A percentile compares a stretch with the other conserved stretches of the same genome.
Conservation (phyloP, 2,329 filamentous ascomycete species). For the Fusarium nematophilum region DNA sequence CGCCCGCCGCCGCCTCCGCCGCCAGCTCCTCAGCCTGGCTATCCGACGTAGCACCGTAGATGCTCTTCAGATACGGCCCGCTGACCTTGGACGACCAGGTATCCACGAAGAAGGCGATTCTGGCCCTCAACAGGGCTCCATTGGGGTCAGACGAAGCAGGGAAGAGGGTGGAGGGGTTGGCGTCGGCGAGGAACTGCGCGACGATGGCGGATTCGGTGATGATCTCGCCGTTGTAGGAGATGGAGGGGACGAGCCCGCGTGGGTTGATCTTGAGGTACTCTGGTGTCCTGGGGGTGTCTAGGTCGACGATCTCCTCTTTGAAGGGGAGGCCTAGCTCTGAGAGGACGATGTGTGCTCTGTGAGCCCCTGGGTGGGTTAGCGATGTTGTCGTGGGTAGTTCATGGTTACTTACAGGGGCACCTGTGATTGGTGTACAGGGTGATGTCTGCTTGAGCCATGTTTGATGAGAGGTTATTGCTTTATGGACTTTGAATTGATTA, state of each 20-base stretch:
- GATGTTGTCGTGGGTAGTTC: not conserved
- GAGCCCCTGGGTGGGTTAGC: slow-evolving; percentile 62
- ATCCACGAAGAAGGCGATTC: slow-evolving; percentile 78
- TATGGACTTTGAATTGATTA: too few species aligned
- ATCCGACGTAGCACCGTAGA: slow-evolving; percentile 58
- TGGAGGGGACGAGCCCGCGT: slow-evolving; percentile 78
- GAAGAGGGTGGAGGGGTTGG: slow-evolving; percentile 74
- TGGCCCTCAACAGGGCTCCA: slow-evolving; percentile 71
- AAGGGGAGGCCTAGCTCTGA: slow-evolving; percentile 73
- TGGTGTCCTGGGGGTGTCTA: slow-evolving; percentile 73
- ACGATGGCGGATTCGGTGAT: slow-evolving; percentile 80
- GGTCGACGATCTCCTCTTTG: slow-evolving; percentile 79
- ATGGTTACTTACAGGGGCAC: slow-evolving; percentile 67
- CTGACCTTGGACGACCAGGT: slow-evolving; percentile 73
- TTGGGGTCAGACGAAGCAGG: slow-evolving; percentile 64
- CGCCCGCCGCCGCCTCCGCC: slow-evolving; percentile 63
- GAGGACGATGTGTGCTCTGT: slow-evolving; percentile 79
- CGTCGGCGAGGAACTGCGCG: slow-evolving; percentile 76
- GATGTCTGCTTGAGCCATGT: slow-evolving; percentile 52
- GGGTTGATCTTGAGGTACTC: slow-evolving; percentile 85
- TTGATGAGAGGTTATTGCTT: slow-evolving; percentile 31
- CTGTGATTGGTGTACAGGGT: slow-evolving; percentile 76
- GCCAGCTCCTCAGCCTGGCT: slow-evolving; percentile 62
- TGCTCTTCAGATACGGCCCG: slow-evolving; percentile 56
- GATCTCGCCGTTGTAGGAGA: slow-evolving; percentile 74